These are phyloP conservation scores for Calocybe cyanea DNA, from an alignment of 768 basidiomycete species.

Conservation along the genomic window DNA sequence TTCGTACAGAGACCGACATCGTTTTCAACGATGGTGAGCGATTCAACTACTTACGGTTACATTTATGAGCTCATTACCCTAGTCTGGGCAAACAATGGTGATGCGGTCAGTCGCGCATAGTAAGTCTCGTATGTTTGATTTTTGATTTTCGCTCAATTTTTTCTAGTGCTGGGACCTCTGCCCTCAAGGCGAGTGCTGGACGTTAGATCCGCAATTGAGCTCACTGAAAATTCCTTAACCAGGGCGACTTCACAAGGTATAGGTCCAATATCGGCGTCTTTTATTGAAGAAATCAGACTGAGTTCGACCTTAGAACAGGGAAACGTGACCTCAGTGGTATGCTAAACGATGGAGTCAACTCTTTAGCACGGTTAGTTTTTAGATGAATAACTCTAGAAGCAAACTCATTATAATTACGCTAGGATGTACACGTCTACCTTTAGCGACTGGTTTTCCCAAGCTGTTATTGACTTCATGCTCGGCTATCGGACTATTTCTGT, in stretches of 20 bases:
- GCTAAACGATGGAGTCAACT: slow-evolving; percentile 95
- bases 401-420: neutral
- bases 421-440: slow-evolving; percentile 89
- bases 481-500: slow-evolving; percentile 84
- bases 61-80: too few relatives aligned
- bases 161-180: slow-evolving; percentile 87
- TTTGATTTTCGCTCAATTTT: slow-evolving; percentile 1
- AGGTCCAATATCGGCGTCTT: neutral
- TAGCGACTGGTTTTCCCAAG: slow-evolving; percentile 96
- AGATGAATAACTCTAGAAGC: too few relatives aligned
- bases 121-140: slow-evolving; percentile 33
- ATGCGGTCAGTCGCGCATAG: slow-evolving; percentile 89
- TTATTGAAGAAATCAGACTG: neutral
- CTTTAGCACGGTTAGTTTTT: slow-evolving; percentile 64
- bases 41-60: too few relatives aligned
- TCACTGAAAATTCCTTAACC: neutral
- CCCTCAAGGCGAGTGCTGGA: slow-evolving; percentile 67
- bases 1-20: slow-evolving; percentile 60
- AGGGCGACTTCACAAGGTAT: slow-evolving; percentile 89
- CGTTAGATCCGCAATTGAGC: neutral
- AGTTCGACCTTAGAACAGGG: slow-evolving; percentile 63
- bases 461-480: slow-evolving; percentile 89
- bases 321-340: slow-evolving; percentile 90
- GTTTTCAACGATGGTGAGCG: slow-evolving; percentile 74
- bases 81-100: slow-evolving; percentile 99